Conservation (phyloP, 2,329 filamentous ascomycete genomes). For the Tolypocladium sp. region DNA sequence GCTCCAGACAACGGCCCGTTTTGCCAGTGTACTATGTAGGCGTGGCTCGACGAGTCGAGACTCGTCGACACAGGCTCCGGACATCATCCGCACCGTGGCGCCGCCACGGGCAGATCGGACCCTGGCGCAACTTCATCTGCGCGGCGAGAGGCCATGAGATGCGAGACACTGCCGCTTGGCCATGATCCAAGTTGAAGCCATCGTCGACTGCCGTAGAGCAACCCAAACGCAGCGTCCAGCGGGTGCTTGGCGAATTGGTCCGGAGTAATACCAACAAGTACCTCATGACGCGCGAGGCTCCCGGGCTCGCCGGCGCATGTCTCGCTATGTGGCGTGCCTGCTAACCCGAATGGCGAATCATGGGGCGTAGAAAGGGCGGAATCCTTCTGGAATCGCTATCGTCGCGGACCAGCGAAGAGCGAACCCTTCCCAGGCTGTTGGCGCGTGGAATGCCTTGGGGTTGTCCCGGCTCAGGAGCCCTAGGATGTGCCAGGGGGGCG, state of each 20-base stretch:
- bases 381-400: slow-evolving; percentile 18
- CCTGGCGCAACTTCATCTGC: neutral
- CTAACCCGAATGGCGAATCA: neutral
- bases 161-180: neutral
- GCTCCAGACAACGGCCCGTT: neutral
- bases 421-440: slow-evolving; percentile 3
- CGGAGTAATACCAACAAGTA: neutral
- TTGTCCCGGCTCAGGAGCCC: neutral
- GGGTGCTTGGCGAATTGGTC: neutral
- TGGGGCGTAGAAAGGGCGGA: slow-evolving; percentile 7
- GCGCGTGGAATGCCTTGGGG: slow-evolving; percentile 9
- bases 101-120: neutral
- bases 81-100: neutral
- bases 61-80: neutral
- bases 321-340: neutral
- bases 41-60: neutral
- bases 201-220: neutral
- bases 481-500: slow-evolving; percentile 12
- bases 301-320: slow-evolving; percentile 8
- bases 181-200: neutral
- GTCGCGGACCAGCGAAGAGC: slow-evolving; percentile 5
- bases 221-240: neutral
- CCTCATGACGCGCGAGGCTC: slow-evolving; percentile 5
- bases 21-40: too few species aligned
- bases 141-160: neutral